Percentiles rank a stretch among this genome's conserved stretches.
These are phyloP conservation scores for Fusarium xylarioides DNA, from an alignment of 2,329 filamentous ascomycete species.

Conservation along the genomic window DNA sequence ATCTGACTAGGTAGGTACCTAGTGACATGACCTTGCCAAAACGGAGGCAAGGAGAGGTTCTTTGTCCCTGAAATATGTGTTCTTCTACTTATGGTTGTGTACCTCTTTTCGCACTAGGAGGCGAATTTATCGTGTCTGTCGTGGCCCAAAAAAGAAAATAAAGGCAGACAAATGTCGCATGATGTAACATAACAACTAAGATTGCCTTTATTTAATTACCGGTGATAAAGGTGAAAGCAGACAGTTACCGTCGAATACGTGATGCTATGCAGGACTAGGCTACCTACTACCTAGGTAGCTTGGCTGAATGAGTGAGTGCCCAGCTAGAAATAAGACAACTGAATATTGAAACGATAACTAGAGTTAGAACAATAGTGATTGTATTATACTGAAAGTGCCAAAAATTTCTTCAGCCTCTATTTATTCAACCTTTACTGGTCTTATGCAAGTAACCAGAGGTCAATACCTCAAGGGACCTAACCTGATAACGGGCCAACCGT, in stretches of 20 bases:
- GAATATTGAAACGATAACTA: neutral
- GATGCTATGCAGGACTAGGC: constrained; percentile 3
- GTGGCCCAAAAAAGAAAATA: neutral
- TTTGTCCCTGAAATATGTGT: neutral
- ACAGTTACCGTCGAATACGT: neutral
- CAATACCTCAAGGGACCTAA: neutral
- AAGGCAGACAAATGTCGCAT: neutral
- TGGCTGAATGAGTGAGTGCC: neutral
- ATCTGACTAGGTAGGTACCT: neutral
- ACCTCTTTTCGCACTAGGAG: neutral
- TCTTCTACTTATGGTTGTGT: neutral
- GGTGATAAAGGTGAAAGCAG: neutral
- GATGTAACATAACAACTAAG: neutral
- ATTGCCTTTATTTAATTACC: neutral
- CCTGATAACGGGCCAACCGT: neutral
- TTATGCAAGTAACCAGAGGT: neutral
- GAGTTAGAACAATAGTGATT: neutral
- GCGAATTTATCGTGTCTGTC: neutral
- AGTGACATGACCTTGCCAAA: neutral
- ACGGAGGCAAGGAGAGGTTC: neutral
- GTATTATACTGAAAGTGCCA: neutral
- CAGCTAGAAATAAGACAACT: neutral
- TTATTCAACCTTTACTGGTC: neutral
- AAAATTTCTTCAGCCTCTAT: neutral
- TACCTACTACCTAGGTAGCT: neutral